A percentile compares a stretch with the other conserved stretches of the same genome.
These are phyloP conservation scores for Trifolium repens DNA, from an alignment of 306 rosid genomes.

Conservation along the genomic window DNA sequence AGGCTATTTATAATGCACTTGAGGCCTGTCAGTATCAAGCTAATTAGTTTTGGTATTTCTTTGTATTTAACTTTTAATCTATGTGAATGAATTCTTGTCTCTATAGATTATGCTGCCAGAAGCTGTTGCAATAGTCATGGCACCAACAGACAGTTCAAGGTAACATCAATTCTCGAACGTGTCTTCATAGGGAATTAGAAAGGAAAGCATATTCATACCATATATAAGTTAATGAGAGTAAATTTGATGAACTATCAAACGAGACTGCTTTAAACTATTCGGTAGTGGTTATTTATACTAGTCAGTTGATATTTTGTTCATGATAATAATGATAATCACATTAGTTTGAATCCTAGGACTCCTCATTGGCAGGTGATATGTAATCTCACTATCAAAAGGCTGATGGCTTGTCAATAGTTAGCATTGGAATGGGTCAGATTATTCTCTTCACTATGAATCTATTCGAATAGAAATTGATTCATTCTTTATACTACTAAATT, in stretches of 20 bases:
- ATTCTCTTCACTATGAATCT: too few species aligned
- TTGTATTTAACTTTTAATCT: constrained; percentile 12
- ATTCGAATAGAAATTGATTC: too few species aligned
- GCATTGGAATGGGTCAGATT: neutral
- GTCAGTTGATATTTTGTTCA: constrained; percentile 14
- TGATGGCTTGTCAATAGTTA: neutral
- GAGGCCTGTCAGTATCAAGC: constrained; percentile 10
- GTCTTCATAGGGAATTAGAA: constrained; percentile 21
- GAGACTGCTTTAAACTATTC: constrained; percentile 13
- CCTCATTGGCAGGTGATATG: constrained; percentile 6
- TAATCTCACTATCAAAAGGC: neutral
- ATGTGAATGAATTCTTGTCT: constrained; percentile 41
- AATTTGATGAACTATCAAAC: constrained; percentile 20
- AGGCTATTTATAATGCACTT: neutral
- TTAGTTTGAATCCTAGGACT: constrained; percentile 26
- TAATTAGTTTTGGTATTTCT: constrained; percentile 15
- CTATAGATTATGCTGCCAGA: constrained; percentile 95
- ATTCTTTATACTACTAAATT: too few species aligned
- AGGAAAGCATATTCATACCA: constrained; percentile 26
- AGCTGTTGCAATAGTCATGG: constrained; percentile 98
- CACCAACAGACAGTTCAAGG: constrained; percentile 84
- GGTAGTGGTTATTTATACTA: neutral
- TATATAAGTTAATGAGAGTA: constrained; percentile 10
- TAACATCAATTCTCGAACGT: constrained; percentile 46
- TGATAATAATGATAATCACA: neutral